phyloP scores from a whole-genome alignment of 345 rosid species.

The Hibiscus syriacus region DNA sequence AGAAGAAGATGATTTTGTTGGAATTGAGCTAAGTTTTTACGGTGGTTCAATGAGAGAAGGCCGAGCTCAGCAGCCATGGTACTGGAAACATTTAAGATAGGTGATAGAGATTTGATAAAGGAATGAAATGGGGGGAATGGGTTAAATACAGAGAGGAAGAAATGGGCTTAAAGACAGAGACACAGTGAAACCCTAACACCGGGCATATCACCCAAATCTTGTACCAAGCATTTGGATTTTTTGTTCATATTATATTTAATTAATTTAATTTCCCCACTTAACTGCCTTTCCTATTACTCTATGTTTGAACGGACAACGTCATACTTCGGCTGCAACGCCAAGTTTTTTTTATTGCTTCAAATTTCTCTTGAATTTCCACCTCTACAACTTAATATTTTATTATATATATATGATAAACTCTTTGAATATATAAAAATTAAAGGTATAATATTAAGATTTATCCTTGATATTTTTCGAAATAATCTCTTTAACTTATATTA shows the following conservation, averaged over 20 bases:
- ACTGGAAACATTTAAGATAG: conserved; percentile 15
- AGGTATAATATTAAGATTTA: no score
- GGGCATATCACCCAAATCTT: conserved; percentile 24
- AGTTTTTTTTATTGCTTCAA: no score
- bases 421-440: no score
- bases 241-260: neutral
- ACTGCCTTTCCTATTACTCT: conserved; percentile 5
- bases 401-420: no score
- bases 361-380: no score
- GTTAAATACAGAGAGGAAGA: neutral
- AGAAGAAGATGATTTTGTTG: conserved; percentile 14
- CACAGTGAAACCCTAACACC: conserved; percentile 29
- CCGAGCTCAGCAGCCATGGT: conserved; percentile 44
- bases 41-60: conserved; percentile 31
- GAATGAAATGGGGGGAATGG: conserved; percentile 18
- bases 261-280: conserved; percentile 13
- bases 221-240: conserved; percentile 27
- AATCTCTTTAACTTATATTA: no score
- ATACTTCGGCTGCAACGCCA: no score
- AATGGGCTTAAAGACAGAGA: conserved; percentile 22
- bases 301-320: conserved; percentile 17
- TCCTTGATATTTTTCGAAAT: no score
- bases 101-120: conserved; percentile 23
- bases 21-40: conserved; percentile 21
- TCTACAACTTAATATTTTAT: no score